These are phyloP conservation scores for Euphorbia tirucalli DNA, from an alignment of 345 rosid species.

Conservation along the genomic window DNA sequence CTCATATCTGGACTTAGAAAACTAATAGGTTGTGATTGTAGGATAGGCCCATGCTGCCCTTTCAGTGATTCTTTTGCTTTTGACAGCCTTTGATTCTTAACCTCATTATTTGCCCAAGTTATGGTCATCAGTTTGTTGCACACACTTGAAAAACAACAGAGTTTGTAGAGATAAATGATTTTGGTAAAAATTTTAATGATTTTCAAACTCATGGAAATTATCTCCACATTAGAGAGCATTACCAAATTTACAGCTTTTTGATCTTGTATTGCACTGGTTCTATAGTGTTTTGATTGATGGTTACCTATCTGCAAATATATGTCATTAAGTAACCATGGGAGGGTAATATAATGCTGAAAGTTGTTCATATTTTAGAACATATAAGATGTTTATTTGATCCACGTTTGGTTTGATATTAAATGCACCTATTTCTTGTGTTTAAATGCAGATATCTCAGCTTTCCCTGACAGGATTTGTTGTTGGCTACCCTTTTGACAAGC, in stretches of 20 bases:
- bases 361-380: not conserved
- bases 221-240: not conserved
- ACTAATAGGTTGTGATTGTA: not conserved
- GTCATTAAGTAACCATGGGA: not conserved
- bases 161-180: not conserved
- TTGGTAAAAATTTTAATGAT: too few relatives aligned
- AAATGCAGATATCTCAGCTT: constrained; percentile 59
- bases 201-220: too few relatives aligned
- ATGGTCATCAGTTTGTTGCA: too few relatives aligned
- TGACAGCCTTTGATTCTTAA: constrained; percentile 4
- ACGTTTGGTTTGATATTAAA: too few relatives aligned
- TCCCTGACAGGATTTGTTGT: constrained; percentile 61
- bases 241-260: not conserved
- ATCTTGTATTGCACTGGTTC: not conserved
- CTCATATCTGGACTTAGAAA: not conserved
- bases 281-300: not conserved
- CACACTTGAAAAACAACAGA: not conserved
- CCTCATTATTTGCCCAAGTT: not conserved
- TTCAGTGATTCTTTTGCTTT: not conserved
- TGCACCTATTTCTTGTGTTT: constrained; percentile 6
- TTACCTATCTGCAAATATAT: not conserved
- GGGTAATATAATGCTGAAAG: not conserved
- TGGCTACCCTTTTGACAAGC: too few relatives aligned
- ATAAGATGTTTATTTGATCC: too few relatives aligned
- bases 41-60: constrained; percentile 1